Base-by-base conservation (phyloP, 2,329 filamentous ascomycete species). In the Colletotrichum trifolii region DNA sequence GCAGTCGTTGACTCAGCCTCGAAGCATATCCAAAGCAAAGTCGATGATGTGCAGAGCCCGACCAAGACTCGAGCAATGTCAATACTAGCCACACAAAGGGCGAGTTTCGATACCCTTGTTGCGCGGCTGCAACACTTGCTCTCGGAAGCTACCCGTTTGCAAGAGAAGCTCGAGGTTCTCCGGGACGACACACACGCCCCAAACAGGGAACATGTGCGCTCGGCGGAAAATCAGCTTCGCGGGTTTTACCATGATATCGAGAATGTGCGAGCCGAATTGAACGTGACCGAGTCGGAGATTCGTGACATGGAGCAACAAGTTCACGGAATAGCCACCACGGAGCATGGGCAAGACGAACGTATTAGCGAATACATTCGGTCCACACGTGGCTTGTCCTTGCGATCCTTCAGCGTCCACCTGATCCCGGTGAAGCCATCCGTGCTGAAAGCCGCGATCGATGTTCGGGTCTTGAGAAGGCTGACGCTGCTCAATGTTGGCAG, bases 401-500 rank as follows among this genome's bases (percentile, higher is more conserved):
- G 85, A 54, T 80, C 79, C 2, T 77, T 91, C 15, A 80, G 80
- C 59, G 79, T 90, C 34, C 80, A 88, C 69, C 79, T 88, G 38
- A 82, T 91, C 39, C 88, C 88, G 0, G 79, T 88, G 69, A 88
- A 85, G 72, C 80, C 87, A 2, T 85, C 84, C 0, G 81, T 89
- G 0, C 71, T 91, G 8, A 82, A 79, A 15, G 79, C 81, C 35
- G 85, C 85, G 0, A 76, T 91, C 40, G 86, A 91, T 69, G 70
- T 91, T 4, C 78, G 77, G n/a, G 78, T 78, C 4, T 77, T 91
- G n/a, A 83, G 77, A 68, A 81, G 80, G 50, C 77, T 91, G 15
- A 88, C 87, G 1, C 77, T 91, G 33, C 81, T 91, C 49, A 89
- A 88, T 67, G 87, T 90, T 15, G 89, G 89, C 2, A 79, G 83